Evolutionary conservation across 345 rosid species (phyloP), one percentile per base, ranked within the genome.

Genomic region (Dipteronia sinensis): DNA sequence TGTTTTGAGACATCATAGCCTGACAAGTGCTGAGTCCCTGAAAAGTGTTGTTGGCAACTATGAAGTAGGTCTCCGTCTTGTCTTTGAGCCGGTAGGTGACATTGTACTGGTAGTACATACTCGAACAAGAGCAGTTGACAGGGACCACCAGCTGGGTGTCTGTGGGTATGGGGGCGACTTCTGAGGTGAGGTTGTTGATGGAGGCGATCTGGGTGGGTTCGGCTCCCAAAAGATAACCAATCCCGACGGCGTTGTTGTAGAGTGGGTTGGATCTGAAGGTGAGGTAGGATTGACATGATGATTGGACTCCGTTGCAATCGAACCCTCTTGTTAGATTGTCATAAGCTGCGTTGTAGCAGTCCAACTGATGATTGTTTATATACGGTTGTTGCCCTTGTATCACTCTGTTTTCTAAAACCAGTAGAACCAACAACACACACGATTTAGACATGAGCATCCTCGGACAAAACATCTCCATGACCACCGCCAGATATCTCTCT

Each of bases 11-110:
- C 85, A 86, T 83, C 87, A 93, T 67, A 63, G 98, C 90, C 85
- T 90, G 99, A 86, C 99, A 95, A 42, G 97, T 95, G 82, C 92
- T 85, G 68, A 95, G 86, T 63, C 97, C 97, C 76, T 95, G 98
- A 84, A 90, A 95, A 8, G 96, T 93, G 71, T 89, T 12, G 83
- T 95, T 93, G 65, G 99, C 91, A 6, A 95, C 82, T 22, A 31
- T 23, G 72, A 88, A 84, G 67, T 92, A 95, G 1, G 88, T 90
- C 20, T 79, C 91, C 0, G 1, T 0, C 1, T 0, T 0, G 22
- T n/a, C n/a, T 78, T 80, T 72, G 80, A 92, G 74, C 7, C 2
- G 47, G 81, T 95, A 90, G 75, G 87, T 81, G 75, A 89, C 81
- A 78, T 90, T 92, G 83, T 90, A 90, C 87, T 93, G 97, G 87